phyloP scores from a whole-genome alignment of 371 early-diverging fungal species.

The Saksenaea vasiformis region DNA sequence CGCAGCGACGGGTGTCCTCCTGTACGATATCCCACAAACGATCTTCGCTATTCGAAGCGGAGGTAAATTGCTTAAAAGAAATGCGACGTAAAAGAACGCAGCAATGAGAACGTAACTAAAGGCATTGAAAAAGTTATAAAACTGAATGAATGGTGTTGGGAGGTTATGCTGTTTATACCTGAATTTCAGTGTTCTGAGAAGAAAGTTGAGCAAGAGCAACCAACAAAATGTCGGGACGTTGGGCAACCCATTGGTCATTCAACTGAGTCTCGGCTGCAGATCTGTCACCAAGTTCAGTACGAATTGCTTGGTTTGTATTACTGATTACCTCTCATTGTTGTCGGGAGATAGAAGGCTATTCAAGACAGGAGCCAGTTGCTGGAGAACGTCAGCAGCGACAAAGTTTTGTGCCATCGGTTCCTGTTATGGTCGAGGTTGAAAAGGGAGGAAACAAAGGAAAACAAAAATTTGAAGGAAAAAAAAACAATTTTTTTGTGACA shows the following conservation, averaged over 20 bases:
- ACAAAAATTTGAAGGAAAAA: conserved; percentile 16
- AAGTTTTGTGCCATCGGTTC: conserved; percentile 38
- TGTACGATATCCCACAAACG: conserved; percentile 77
- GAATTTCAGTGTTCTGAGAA: conserved; percentile 51
- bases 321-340: conserved; percentile 46
- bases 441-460: conserved; percentile 13
- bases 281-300: conserved; percentile 44
- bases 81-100: conserved; percentile 88
- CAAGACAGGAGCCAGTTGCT: conserved; percentile 62
- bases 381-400: conserved; percentile 60
- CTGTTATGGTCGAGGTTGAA: conserved; percentile 18
- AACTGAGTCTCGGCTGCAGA: conserved; percentile 73
- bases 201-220: conserved; percentile 69
- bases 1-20: conserved; percentile 61
- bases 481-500: conserved; percentile 17
- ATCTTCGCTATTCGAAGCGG: conserved; percentile 46
- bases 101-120: conserved; percentile 85
- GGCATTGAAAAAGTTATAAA: background rate
- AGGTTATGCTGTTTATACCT: conserved; percentile 52
- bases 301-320: background rate
- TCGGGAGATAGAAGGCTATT: conserved; percentile 62
- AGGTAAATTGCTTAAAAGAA: conserved; percentile 66
- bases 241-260: conserved; percentile 70
- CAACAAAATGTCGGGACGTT: conserved; percentile 69
- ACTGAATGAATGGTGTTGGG: too few relatives aligned